A percentile compares a stretch with the other conserved stretches of the same genome.
phyloP scores from a whole-genome alignment of 2,329 filamentous ascomycete species.

The Ophiocordyceps robertsii region DNA sequence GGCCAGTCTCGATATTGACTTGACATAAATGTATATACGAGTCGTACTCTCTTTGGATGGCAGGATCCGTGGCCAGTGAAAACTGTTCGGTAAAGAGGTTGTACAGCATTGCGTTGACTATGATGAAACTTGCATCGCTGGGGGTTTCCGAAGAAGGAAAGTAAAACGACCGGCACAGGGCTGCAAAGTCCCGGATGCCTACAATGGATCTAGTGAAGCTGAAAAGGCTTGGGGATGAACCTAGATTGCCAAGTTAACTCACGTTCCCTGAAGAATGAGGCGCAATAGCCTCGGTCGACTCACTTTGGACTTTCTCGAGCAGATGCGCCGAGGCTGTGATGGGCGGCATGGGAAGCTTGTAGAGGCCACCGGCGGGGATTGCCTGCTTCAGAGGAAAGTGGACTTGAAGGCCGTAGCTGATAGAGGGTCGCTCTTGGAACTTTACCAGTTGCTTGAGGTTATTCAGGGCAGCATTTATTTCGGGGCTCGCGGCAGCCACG shows the following conservation, averaged over 20 bases:
- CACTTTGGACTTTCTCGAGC: neutral
- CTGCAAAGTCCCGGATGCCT: neutral
- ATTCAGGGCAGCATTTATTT: neutral
- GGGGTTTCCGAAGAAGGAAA: neutral
- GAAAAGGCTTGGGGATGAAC: neutral
- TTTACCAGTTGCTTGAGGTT: neutral
- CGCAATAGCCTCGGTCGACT: neutral
- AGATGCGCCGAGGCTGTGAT: neutral
- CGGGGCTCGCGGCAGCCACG: neutral
- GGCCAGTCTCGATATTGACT: too few relatives aligned
- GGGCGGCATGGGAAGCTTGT: neutral
- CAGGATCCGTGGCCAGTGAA: neutral
- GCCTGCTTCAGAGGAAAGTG: neutral
- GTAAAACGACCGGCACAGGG: neutral
- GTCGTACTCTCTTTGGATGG: neutral
- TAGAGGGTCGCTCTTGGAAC: neutral
- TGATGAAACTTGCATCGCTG: neutral
- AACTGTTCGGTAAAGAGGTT: neutral
- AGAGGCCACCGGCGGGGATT: neutral
- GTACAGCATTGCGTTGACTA: neutral
- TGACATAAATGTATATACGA: neutral
- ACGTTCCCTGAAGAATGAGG: neutral
- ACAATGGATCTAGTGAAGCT: neutral
- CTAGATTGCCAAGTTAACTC: neutral
- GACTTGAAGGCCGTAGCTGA: neutral